Evolutionary conservation across 2,329 filamentous ascomycete species (phyloP).

Genomic region (Lasiodiplodia sp.): DNA sequence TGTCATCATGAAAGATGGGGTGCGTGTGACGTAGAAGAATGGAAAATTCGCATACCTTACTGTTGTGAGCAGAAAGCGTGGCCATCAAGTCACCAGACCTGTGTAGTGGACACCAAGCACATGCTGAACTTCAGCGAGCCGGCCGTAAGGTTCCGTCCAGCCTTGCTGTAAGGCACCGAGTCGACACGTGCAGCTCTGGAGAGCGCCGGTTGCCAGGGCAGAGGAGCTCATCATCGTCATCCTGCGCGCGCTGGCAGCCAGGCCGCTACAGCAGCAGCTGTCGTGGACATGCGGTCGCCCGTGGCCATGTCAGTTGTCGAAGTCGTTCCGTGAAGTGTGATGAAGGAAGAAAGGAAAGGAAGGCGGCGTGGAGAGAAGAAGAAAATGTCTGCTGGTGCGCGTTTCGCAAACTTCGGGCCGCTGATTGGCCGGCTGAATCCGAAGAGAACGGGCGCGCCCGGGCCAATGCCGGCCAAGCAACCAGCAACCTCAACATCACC

Average conservation of each 20-base stretch:
- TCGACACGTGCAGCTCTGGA: slow-evolving; percentile 12
- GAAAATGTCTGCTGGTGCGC: background rate
- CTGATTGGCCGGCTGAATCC: slow-evolving; percentile 27
- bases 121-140: background rate
- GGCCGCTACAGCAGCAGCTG: background rate
- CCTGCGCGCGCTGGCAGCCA: background rate
- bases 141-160: background rate
- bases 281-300: background rate
- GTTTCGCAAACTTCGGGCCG: slow-evolving; percentile 26
- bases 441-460: slow-evolving; percentile 11
- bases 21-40: background rate
- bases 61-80: background rate
- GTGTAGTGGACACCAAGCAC: background rate
- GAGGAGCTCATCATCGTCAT: background rate
- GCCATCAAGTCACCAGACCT: background rate
- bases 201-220: background rate
- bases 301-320: background rate
- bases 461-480: background rate
- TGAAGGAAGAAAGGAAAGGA: background rate
- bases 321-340: background rate
- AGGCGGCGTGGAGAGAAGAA: background rate
- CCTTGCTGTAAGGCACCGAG: background rate
- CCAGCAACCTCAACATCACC: slow-evolving; percentile 27
- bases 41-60: slow-evolving; percentile 11
- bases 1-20: slow-evolving; percentile 27